Conservation (phyloP, 371 early-diverging fungal species). For the Circinella minor region DNA sequence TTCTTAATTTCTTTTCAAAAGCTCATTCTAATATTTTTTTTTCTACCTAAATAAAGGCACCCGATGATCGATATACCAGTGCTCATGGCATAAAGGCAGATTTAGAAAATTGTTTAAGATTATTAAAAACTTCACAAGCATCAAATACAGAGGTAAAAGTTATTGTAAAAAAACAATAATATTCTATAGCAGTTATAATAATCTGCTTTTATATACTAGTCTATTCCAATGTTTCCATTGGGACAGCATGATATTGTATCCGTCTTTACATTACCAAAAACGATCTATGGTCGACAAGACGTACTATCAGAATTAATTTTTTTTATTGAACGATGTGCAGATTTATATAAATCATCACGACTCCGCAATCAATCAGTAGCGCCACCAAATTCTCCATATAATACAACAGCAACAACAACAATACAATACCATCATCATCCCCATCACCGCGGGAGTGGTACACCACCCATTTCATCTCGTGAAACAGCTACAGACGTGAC, state of each 20-base stretch:
- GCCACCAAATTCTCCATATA: neutral
- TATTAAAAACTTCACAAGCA: conserved; percentile 29
- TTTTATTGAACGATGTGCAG: conserved; percentile 41
- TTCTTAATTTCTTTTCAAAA: neutral
- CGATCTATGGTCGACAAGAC: conserved; percentile 45
- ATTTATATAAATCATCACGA: conserved; percentile 26
- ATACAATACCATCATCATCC: no score
- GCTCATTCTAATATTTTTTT: no score
- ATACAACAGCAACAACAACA: no score
- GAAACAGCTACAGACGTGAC: conserved; percentile 18
- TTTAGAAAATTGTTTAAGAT: conserved; percentile 52
- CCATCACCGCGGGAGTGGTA: conserved; percentile 7
- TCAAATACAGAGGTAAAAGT: conserved; percentile 32
- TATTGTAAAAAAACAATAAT: neutral
- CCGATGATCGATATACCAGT: conserved; percentile 60
- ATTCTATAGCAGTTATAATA: neutral
- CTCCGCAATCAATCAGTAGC: conserved; percentile 1
- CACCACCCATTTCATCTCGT: neutral
- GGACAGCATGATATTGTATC: conserved; percentile 50
- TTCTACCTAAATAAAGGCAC: conserved; percentile 39
- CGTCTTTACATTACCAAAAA: conserved; percentile 48
- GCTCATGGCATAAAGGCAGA: conserved; percentile 60
- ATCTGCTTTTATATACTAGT: conserved; percentile 14
- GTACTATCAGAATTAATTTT: conserved; percentile 41
- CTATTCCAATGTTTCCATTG: conserved; percentile 40